Base-by-base conservation (phyloP, 345 rosid genomes). In the Lepidium sativum region DNA sequence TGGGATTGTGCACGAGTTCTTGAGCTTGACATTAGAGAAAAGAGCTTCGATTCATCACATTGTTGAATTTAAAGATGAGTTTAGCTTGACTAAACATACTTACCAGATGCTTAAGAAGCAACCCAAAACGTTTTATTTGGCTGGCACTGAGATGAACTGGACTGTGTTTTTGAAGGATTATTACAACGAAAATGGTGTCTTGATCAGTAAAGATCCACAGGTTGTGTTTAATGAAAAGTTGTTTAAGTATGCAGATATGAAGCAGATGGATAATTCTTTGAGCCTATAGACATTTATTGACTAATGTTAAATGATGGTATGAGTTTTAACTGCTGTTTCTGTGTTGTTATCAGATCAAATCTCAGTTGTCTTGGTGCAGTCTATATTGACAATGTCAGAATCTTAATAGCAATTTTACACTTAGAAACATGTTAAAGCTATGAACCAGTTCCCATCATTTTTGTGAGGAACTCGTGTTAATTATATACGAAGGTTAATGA, bases 71-170 rank as follows among this genome's bases (percentile, higher is more conserved):
- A 92, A 80, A 80, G 94, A 92, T 63, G 97, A 89, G 76, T 82
- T 92, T 66, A 84, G 84, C 62, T 79, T 92, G 86, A 92, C 98
- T 15, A 86, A 75, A 78, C 89, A 83, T 38, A 86, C 97, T 10
- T 87, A 89, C 61, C 85, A 81, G 74, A 86, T 90, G 95, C 83
- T 87, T 16, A 76, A 80, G 87, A 82, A 77, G 74, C 97, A 92
- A 72, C 81, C 91, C 1, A 53, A 40, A n/a, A 69, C 86, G 6
- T 92, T 89, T 59, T 87, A 92, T 69, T 84, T 92, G 77, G 98
- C 97, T 0, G 96, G 98, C 20, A 87, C 95, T 1, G 96, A 89
- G 87, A 92, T 92, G 97, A 89, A 92, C 54, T 89, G 97, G 97
- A 84, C 73, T 0, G 96, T 84, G 68, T 87, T 89, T 52, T 62